Evolutionary conservation across 768 basidiomycete genomes (phyloP).

Genomic region (Boletus pseudo-olivaceus): DNA sequence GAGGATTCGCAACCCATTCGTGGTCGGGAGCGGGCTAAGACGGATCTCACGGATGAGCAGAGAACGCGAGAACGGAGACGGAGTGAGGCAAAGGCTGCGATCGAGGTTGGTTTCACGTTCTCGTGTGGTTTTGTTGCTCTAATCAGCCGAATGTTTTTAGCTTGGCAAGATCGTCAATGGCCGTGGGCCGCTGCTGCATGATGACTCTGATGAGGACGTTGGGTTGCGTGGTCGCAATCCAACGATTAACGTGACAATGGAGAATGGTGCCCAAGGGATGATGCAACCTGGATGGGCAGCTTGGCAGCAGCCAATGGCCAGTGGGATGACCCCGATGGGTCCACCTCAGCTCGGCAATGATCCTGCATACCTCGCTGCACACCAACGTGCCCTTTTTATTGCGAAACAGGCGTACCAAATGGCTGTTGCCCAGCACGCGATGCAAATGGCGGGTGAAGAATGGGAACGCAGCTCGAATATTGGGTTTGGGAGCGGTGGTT

Average conservation of each 20-base stretch:
- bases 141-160: slow-evolving; percentile 36
- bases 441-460: slow-evolving; percentile 84
- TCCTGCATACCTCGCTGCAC: slow-evolving; percentile 62
- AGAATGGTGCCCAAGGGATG: slow-evolving; percentile 22
- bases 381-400: slow-evolving; percentile 82
- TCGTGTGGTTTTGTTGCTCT: neutral
- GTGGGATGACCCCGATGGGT: slow-evolving; percentile 35
- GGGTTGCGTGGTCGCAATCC: slow-evolving; percentile 11
- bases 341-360: slow-evolving; percentile 43
- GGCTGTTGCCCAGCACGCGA: slow-evolving; percentile 87
- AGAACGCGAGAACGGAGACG: slow-evolving; percentile 71
- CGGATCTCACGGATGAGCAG: slow-evolving; percentile 40
- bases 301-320: slow-evolving; percentile 30
- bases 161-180: slow-evolving; percentile 89
- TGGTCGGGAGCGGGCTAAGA: slow-evolving; percentile 31
- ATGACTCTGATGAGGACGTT: slow-evolving; percentile 45
- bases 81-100: slow-evolving; percentile 80
- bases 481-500: slow-evolving; percentile 38
- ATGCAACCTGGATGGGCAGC: slow-evolving; percentile 34
- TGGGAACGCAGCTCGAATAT: slow-evolving; percentile 78
- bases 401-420: slow-evolving; percentile 90
- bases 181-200: slow-evolving; percentile 55
- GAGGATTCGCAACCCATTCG: slow-evolving; percentile 44
- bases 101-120: slow-evolving; percentile 55
- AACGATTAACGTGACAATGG: slow-evolving; percentile 38